Percentiles rank a stretch among this genome's conserved stretches.
These are phyloP conservation scores for Zychaea mexicana DNA, from an alignment of 371 early-diverging fungal genomes.

Conservation along the genomic window DNA sequence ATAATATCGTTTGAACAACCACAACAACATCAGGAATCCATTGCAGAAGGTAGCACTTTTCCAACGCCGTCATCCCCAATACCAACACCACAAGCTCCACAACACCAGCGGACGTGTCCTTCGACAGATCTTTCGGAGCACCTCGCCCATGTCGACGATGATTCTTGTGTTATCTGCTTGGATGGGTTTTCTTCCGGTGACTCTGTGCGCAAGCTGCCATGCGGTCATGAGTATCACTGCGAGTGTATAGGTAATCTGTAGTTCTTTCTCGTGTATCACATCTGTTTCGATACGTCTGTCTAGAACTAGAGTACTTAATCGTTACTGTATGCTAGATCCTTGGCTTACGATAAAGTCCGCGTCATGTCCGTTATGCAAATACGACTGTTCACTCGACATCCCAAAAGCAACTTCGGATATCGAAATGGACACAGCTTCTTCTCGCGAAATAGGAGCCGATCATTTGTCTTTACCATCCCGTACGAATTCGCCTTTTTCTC, in stretches of 20 bases:
- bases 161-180: slow-evolving; percentile 81
- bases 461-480: background rate
- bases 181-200: slow-evolving; percentile 70
- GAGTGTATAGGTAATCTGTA: slow-evolving; percentile 80
- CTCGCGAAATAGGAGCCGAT: background rate
- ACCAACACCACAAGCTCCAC: no score
- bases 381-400: slow-evolving; percentile 45
- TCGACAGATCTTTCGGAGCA: slow-evolving; percentile 2
- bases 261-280: no score
- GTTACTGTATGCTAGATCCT: slow-evolving; percentile 34
- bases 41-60: background rate
- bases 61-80: background rate
- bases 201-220: slow-evolving; percentile 65
- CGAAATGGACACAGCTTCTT: background rate
- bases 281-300: no score
- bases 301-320: no score
- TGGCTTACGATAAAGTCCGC: slow-evolving; percentile 60
- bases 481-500: slow-evolving; percentile 1
- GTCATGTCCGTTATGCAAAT: slow-evolving; percentile 58
- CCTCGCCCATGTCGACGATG: slow-evolving; percentile 22
- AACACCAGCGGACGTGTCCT: background rate
- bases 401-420: slow-evolving; percentile 10
- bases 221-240: slow-evolving; percentile 81
- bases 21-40: background rate
- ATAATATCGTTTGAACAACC: background rate